phyloP scores from a whole-genome alignment of 179 eudicot genomes.

The Nepenthes alata region DNA sequence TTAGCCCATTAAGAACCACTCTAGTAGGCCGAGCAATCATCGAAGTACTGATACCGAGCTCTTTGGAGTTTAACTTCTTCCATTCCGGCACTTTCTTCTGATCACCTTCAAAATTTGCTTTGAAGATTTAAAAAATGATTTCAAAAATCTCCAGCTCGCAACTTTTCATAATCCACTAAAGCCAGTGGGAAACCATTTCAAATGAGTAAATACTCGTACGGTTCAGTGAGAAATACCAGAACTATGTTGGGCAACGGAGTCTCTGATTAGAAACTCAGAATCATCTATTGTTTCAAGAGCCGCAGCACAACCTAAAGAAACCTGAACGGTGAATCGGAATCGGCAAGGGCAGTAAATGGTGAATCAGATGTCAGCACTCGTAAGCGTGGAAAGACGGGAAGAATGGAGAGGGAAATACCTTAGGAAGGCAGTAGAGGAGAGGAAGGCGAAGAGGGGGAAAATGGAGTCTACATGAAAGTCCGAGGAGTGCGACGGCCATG shows the following conservation, averaged over 20 bases:
- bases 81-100: constrained; percentile 20
- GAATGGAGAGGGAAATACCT: background rate
- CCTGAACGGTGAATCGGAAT: background rate
- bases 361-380: background rate
- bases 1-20: constrained; percentile 56
- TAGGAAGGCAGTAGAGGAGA: background rate
- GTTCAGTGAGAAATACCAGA: background rate
- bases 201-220: too few relatives aligned
- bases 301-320: background rate
- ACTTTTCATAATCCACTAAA: background rate
- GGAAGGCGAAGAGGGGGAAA: constrained; percentile 7
- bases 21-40: constrained; percentile 47
- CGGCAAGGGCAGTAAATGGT: background rate
- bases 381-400: background rate
- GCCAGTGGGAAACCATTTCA: too few relatives aligned
- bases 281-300: background rate
- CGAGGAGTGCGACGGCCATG: background rate
- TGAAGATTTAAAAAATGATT: background rate
- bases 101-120: constrained; percentile 6
- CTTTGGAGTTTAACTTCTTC: constrained; percentile 61
- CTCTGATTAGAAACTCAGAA: background rate
- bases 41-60: constrained; percentile 56
- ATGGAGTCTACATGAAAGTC: background rate
- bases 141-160: background rate
- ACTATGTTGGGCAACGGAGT: background rate